These are phyloP conservation scores for Olyra latifolia DNA, from an alignment of 176 grass and related monocot species.

Conservation along the genomic window DNA sequence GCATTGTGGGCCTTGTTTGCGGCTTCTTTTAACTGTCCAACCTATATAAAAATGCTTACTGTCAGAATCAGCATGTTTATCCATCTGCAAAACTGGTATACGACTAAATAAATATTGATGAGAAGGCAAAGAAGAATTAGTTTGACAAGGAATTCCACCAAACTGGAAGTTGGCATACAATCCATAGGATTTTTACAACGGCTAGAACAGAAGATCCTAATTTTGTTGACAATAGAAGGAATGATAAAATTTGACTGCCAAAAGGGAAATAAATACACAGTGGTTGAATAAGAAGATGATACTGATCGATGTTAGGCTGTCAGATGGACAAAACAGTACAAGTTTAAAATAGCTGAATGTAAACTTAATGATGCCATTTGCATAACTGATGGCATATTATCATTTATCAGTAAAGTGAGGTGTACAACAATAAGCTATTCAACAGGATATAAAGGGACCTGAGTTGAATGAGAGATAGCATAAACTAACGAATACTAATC, in stretches of 20 bases:
- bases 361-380: neutral
- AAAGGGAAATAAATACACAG: neutral
- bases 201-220: constrained; percentile 1
- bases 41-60: constrained; percentile 53
- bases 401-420: neutral
- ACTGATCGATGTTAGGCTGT: neutral
- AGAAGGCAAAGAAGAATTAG: constrained; percentile 5
- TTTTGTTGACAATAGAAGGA: neutral
- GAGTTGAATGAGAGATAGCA: neutral
- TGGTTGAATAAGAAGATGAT: neutral
- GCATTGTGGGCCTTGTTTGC: constrained; percentile 76
- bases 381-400: neutral
- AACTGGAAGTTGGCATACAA: neutral
- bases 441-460: neutral
- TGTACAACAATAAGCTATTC: neutral
- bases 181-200: neutral
- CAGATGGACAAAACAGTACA: neutral
- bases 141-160: constrained; percentile 18
- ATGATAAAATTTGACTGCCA: neutral
- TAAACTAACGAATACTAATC: neutral
- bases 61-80: constrained; percentile 27
- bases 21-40: constrained; percentile 80
- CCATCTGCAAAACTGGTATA: constrained; percentile 11
- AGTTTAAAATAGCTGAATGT: neutral
- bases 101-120: constrained; percentile 9